Evolutionary conservation across 2,329 filamentous ascomycete genomes (phyloP).

Genomic region (Arthrobotrys iridis): DNA sequence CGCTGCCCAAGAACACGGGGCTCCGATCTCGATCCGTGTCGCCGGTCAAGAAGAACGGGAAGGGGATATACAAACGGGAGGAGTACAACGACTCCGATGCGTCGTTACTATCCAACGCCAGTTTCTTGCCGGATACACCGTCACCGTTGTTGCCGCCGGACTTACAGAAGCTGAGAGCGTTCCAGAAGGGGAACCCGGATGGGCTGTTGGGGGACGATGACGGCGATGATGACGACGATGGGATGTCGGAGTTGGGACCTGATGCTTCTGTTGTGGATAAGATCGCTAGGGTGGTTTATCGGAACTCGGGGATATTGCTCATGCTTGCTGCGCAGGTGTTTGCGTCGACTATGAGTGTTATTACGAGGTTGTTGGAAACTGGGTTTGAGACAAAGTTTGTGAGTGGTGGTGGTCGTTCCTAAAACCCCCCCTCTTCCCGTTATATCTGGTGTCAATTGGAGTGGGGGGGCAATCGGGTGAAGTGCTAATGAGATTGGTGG

Average conservation of each 20-base stretch:
- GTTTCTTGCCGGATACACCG: conserved; percentile 48
- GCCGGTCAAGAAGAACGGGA: conserved; percentile 28
- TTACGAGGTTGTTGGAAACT: conserved; percentile 44
- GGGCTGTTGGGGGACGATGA: conserved; percentile 24
- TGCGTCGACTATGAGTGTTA: conserved; percentile 47
- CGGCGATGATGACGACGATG: conserved; percentile 30
- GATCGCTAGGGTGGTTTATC: conserved; percentile 1
- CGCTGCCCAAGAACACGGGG: conserved; percentile 40
- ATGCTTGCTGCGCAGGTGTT: conserved; percentile 51
- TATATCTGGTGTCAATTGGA: neutral
- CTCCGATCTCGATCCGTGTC: conserved; percentile 37
- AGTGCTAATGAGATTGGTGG: conserved; percentile 24
- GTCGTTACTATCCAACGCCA: conserved; percentile 49
- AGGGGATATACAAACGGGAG: conserved; percentile 38
- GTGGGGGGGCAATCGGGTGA: neutral
- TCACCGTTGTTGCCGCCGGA: conserved; percentile 47
- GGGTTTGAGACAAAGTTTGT: conserved; percentile 53
- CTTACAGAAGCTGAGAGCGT: conserved; percentile 31
- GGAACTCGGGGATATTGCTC: conserved; percentile 48
- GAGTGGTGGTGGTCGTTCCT: neutral
- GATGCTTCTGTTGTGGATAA: conserved; percentile 45
- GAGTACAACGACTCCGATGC: conserved; percentile 32
- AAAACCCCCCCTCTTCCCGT: neutral
- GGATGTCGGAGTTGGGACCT: conserved; percentile 23
- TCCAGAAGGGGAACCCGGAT: conserved; percentile 18